Base-by-base conservation (phyloP, 1,284 basidiomycete species). In the Heterobasidion occidentale region DNA sequence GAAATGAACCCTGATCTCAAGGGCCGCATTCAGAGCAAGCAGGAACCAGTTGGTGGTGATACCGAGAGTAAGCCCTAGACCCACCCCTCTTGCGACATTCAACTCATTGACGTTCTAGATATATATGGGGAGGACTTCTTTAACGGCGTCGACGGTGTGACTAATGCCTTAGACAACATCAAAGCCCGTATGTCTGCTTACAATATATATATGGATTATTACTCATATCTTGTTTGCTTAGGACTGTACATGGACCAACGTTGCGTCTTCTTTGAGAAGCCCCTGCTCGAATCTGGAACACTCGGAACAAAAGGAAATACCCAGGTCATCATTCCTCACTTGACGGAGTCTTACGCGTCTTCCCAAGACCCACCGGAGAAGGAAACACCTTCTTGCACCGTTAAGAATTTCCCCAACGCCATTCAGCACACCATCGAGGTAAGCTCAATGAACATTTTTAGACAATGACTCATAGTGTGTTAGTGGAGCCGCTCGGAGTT, bases 321-420 rank as follows among this genome's bases (percentile, higher is more conserved):
- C 7, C 97, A 99, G 75, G 95, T 99, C 59, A 84, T 99, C 59
- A 82, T 98, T 51, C 98, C 97, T 19, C 85, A 98, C 71, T 67
- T 99, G 53, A 98, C 97, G 42, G 97, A 99, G 73, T 98, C 94
- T 14, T 99, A 99, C 72, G 90, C 92, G 20, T 98, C 95, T 6
- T 98, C 96, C 19, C 97, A 99, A 74, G 97, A 99, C 71, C 97
- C 97, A 48, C 97, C 97, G 17, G 98, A 99, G 75, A 99, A 98
- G 75, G 92, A 96, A 68, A 90, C 95, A 14, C 93, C 98, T 9
- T 93, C 93, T 46, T 99, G 98, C 74, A 99, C 97, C 9, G 91
- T 99, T 68, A 99, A 98, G 77, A 98, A 94, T 74, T 99, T 99
- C 84, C 97, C 97, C 35, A 98, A 99, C 70, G 88, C 90, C 38